Percentiles rank a stretch among this genome's conserved stretches.
These are phyloP conservation scores for Blastobotrys malaysiensis DNA, from an alignment of 1,139 yeast species.

Conservation along the genomic window DNA sequence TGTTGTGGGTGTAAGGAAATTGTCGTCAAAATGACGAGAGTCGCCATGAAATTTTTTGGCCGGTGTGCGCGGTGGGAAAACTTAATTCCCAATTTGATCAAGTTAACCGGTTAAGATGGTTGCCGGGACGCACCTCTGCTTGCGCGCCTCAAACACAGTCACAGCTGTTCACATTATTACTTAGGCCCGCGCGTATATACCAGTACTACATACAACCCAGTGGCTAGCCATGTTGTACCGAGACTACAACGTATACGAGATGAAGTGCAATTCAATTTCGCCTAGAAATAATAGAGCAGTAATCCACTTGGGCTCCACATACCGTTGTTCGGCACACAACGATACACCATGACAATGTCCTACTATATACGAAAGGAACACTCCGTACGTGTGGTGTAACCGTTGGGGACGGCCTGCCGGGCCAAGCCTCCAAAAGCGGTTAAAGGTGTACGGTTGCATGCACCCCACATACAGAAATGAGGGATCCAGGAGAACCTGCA, in stretches of 20 bases:
- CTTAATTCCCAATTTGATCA: neutral
- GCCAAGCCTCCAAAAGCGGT: too few relatives aligned
- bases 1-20: neutral
- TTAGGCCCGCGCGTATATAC: neutral
- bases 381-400: too few relatives aligned
- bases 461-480: neutral
- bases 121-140: neutral
- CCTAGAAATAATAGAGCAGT: too few relatives aligned
- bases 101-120: neutral
- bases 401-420: too few relatives aligned
- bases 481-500: neutral
- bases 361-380: too few relatives aligned
- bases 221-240: too few relatives aligned
- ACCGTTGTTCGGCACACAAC: too few relatives aligned
- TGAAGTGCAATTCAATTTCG: too few relatives aligned
- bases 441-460: too few relatives aligned
- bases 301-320: too few relatives aligned
- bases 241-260: too few relatives aligned
- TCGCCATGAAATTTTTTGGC: neutral
- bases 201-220: neutral
- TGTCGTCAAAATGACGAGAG: neutral
- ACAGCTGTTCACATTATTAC: neutral
- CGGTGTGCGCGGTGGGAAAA: neutral
- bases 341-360: too few relatives aligned
- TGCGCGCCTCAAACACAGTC: neutral